These are phyloP conservation scores for Bondarzewia mesenterica DNA, from an alignment of 1,284 basidiomycete genomes.

Conservation along the genomic window DNA sequence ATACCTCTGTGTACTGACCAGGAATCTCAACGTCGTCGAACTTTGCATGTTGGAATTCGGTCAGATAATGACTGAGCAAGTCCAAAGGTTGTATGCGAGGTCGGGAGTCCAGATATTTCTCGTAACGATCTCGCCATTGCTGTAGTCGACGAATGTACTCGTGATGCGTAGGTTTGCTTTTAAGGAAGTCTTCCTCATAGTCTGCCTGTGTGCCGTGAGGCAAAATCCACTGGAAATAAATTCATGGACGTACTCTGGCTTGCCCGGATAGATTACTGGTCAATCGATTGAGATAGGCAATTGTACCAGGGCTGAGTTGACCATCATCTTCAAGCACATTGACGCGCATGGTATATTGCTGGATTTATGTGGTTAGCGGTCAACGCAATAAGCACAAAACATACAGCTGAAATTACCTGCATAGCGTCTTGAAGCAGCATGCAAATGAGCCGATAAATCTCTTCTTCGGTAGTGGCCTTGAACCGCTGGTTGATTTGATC, in stretches of 20 bases:
- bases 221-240: not conserved
- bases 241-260: slow-evolving; percentile 44
- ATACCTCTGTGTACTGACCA: slow-evolving; percentile 93
- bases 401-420: slow-evolving; percentile 34
- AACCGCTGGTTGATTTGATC: slow-evolving; percentile 93
- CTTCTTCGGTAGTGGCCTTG: slow-evolving; percentile 89
- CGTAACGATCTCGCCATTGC: slow-evolving; percentile 91
- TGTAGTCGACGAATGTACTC: slow-evolving; percentile 91
- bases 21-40: slow-evolving; percentile 99
- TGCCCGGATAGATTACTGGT: slow-evolving; percentile 60
- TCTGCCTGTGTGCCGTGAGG: slow-evolving; percentile 50
- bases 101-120: slow-evolving; percentile 75
- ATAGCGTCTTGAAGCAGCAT: slow-evolving; percentile 74
- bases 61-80: slow-evolving; percentile 86
- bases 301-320: slow-evolving; percentile 49
- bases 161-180: slow-evolving; percentile 71
- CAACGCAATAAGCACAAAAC: not conserved
- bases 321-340: slow-evolving; percentile 72
- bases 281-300: slow-evolving; percentile 66
- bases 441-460: slow-evolving; percentile 88
- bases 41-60: slow-evolving; percentile 97
- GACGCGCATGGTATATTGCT: slow-evolving; percentile 70
- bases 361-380: slow-evolving; percentile 5
- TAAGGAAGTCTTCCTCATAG: slow-evolving; percentile 90
- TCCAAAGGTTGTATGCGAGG: slow-evolving; percentile 87